A percentile compares a stretch with the other conserved stretches of the same genome.
phyloP scores from a whole-genome alignment of 306 rosid species.

The Pachyrhizus erosus region DNA sequence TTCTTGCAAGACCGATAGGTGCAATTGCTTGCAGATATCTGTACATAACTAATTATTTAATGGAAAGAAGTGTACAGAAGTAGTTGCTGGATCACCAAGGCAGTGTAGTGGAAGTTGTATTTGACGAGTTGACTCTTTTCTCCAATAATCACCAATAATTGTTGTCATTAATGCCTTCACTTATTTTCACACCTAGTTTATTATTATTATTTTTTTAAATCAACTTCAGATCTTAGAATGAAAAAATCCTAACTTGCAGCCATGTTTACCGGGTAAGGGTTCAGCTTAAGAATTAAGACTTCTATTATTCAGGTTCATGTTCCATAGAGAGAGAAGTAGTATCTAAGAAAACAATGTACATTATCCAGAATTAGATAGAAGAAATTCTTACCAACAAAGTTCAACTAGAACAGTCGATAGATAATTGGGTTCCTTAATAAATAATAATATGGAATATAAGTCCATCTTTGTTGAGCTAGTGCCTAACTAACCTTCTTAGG shows the following conservation, averaged over 20 bases:
- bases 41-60: not conserved
- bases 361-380: not conserved
- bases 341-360: not conserved
- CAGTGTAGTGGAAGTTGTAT: conserved; percentile 22
- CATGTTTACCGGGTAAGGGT: conserved; percentile 20
- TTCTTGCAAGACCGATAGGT: conserved; percentile 10
- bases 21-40: conserved; percentile 30
- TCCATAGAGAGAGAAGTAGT: not conserved
- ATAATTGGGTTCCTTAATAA: too few species aligned
- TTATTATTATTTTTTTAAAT: not conserved
- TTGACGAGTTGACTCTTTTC: conserved; percentile 46
- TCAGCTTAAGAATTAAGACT: not conserved
- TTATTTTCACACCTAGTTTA: conserved; percentile 25
- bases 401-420: too few species aligned
- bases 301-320: not conserved
- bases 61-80: not conserved
- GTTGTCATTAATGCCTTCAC: conserved; percentile 44
- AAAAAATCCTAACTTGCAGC: conserved; percentile 37
- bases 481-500: not conserved
- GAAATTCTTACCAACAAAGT: too few species aligned
- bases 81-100: conserved; percentile 40
- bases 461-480: not conserved
- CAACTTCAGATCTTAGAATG: conserved; percentile 37
- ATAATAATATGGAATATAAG: not conserved
- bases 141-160: conserved; percentile 40